Evolutionary conservation across 371 early-diverging fungal genomes (phyloP).

Genomic region (Funneliformis caledonium): DNA sequence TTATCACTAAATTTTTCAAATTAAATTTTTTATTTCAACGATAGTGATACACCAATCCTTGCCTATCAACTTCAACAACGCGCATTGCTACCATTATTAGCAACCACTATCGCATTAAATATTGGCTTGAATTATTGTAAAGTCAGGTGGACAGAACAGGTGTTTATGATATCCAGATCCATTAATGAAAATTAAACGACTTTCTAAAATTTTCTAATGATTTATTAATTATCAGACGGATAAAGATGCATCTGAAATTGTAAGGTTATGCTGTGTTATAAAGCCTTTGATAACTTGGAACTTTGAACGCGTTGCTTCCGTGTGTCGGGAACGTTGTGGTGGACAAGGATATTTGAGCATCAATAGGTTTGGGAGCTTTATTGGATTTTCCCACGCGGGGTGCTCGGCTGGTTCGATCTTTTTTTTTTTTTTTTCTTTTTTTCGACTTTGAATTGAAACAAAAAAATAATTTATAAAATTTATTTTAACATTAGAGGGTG

Average conservation of each 20-base stretch:
- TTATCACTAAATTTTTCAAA: not conserved
- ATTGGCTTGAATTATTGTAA: constrained; percentile 75
- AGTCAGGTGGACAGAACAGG: constrained; percentile 57
- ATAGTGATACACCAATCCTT: constrained; percentile 69
- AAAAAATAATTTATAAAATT: not conserved
- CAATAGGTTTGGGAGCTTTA: constrained; percentile 59
- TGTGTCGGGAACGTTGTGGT: constrained; percentile 72
- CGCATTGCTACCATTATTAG: constrained; percentile 70
- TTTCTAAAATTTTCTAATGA: constrained; percentile 22
- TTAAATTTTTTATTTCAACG: not conserved
- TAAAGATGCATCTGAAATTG: constrained; percentile 58
- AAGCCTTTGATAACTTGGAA: constrained; percentile 78
- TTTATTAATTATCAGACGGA: constrained; percentile 48
- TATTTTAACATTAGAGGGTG: constrained; percentile 36
- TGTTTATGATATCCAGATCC: not conserved
- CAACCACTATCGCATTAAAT: constrained; percentile 64
- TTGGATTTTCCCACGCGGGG: constrained; percentile 55
- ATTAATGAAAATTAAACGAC: not conserved
- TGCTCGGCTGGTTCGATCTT: constrained; percentile 41
- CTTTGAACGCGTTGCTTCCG: constrained; percentile 63
- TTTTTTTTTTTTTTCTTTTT: not conserved
- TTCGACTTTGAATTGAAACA: not conserved
- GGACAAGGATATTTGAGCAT: constrained; percentile 73
- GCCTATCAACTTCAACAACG: constrained; percentile 76
- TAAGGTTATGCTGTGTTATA: constrained; percentile 74